These are phyloP conservation scores for Sphaerosporella brunnea DNA, from an alignment of 495 filamentous ascomycete species.

Conservation along the genomic window DNA sequence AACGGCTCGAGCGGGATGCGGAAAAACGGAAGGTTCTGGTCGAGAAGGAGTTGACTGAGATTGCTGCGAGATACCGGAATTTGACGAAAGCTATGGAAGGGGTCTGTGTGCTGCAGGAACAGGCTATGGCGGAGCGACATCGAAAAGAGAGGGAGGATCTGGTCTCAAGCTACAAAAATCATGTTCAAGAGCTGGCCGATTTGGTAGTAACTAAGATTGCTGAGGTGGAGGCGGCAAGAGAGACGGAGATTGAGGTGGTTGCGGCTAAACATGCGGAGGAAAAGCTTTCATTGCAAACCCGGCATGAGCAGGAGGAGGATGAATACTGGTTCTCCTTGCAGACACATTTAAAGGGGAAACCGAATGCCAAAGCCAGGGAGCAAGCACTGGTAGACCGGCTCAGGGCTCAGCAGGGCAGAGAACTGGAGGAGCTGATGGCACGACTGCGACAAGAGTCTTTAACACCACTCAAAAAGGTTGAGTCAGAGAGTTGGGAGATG, in stretches of 20 bases:
- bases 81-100: background rate
- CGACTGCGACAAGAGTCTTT: background rate
- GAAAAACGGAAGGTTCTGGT: background rate
- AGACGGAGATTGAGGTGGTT: background rate
- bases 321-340: slow-evolving; percentile 18
- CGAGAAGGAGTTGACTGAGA: background rate
- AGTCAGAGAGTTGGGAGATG: background rate
- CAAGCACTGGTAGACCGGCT: slow-evolving; percentile 12
- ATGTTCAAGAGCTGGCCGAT: background rate
- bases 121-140: background rate
- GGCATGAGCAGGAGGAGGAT: slow-evolving; percentile 12
- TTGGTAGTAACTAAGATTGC: background rate
- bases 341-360: slow-evolving; percentile 9
- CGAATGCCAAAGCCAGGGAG: slow-evolving; percentile 11
- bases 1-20: slow-evolving; percentile 4
- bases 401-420: slow-evolving; percentile 2
- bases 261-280: background rate
- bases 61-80: background rate
- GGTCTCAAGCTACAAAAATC: background rate
- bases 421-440: slow-evolving; percentile 35
- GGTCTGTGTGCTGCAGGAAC: background rate
- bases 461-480: background rate
- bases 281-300: background rate
- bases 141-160: background rate
- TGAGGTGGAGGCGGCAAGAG: background rate